Evolutionary conservation across 768 basidiomycete genomes (phyloP).

Genomic region (Trametes punicea): DNA sequence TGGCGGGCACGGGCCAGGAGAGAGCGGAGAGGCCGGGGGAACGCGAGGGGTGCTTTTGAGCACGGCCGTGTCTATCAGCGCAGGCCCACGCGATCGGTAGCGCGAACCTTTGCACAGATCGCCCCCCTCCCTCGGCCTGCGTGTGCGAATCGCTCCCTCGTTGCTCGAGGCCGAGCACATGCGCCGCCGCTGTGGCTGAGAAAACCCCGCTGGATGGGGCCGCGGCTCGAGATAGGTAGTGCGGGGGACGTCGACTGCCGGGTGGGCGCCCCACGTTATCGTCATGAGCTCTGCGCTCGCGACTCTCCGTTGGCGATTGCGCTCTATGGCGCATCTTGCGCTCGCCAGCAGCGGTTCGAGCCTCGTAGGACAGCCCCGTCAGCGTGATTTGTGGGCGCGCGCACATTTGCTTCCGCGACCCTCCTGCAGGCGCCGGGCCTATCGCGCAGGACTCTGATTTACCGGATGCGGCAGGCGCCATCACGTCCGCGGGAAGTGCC

Average conservation of each 20-base stretch:
- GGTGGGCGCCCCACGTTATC: background rate
- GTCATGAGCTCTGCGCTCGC: background rate
- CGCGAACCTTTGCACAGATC: conserved; percentile 6
- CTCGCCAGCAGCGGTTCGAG: background rate
- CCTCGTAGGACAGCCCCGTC: background rate
- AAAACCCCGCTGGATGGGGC: conserved; percentile 7
- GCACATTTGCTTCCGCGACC: conserved; percentile 21
- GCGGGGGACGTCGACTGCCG: background rate
- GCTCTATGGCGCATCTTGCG: background rate
- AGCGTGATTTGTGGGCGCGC: conserved; percentile 16
- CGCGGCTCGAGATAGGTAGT: conserved; percentile 8
- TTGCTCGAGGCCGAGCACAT: conserved; percentile 7
- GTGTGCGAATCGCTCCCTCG: conserved; percentile 9
- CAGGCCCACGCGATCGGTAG: conserved; percentile 21
- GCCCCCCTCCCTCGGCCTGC: background rate
- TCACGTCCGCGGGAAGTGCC: conserved; percentile 2
- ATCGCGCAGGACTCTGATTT: conserved; percentile 18
- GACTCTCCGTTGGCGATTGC: background rate
- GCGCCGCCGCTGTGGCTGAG: conserved; percentile 6
- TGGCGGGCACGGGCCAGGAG: conserved; percentile 15
- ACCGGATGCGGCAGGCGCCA: conserved; percentile 8
- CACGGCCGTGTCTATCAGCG: conserved; percentile 23
- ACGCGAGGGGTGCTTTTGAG: conserved; percentile 19
- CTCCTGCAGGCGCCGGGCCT: background rate
- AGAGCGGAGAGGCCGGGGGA: conserved; percentile 21